These are phyloP conservation scores for Arthrinium phaeospermum DNA, from an alignment of 2,329 filamentous ascomycete species.

Conservation along the genomic window DNA sequence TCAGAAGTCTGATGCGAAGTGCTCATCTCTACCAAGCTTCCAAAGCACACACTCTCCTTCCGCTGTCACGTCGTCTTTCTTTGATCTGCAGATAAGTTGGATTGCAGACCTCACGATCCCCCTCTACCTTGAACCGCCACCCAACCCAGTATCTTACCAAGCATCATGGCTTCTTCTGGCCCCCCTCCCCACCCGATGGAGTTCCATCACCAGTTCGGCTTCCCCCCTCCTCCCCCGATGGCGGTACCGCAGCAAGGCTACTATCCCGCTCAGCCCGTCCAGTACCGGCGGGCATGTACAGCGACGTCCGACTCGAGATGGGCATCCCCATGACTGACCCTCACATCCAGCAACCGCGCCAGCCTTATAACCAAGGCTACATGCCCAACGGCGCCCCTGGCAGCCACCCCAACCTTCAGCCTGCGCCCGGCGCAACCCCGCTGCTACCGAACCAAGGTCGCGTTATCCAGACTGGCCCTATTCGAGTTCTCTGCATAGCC, in stretches of 20 bases:
- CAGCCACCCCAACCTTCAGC: conserved; percentile 47
- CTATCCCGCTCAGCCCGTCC: conserved; percentile 18
- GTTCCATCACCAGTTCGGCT: conserved; percentile 1
- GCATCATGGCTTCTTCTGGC: conserved; percentile 13
- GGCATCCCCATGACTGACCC: conserved; percentile 23
- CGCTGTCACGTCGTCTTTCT: neutral
- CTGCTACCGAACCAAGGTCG: conserved; percentile 72
- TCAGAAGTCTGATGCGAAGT: conserved; percentile 14
- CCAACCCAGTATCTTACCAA: conserved; percentile 1
- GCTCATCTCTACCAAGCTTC: neutral
- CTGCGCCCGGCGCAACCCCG: conserved; percentile 65
- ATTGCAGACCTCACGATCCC: neutral
- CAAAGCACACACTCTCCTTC: neutral
- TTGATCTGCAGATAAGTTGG: neutral
- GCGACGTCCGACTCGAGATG: conserved; percentile 23
- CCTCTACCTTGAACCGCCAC: neutral
- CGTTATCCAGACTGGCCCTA: conserved; percentile 68
- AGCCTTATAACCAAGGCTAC: conserved; percentile 59
- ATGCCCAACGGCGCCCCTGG: conserved; percentile 66
- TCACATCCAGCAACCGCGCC: conserved; percentile 41
- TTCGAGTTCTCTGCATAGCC: conserved; percentile 72
- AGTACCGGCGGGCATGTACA: conserved; percentile 19
- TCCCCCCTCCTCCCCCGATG: neutral
- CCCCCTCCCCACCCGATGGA: conserved; percentile 15
- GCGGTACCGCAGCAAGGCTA: neutral